phyloP scores from a whole-genome alignment of 2,329 filamentous ascomycete species.

The Clarireedia monteithiana region DNA sequence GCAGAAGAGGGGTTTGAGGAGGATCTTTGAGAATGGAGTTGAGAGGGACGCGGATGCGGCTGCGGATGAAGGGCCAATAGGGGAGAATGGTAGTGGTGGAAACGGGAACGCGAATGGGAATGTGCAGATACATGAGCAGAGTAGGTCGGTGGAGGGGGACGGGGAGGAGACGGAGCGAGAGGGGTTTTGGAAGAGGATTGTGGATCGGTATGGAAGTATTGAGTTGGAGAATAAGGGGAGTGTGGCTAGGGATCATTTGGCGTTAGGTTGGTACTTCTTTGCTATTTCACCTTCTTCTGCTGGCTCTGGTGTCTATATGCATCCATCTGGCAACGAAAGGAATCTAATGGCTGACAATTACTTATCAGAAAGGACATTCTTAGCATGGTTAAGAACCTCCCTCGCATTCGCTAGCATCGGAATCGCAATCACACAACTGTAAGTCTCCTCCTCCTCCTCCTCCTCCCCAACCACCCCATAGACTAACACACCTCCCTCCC shows the following conservation, averaged over 20 bases:
- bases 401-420: conserved; percentile 76
- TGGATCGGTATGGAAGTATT: conserved; percentile 42
- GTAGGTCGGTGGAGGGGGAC: neutral
- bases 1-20: neutral
- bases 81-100: too few relatives aligned
- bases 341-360: neutral
- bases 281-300: conserved; percentile 3
- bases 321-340: neutral
- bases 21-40: conserved; percentile 21
- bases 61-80: too few relatives aligned
- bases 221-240: conserved; percentile 83
- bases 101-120: too few relatives aligned
- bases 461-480: neutral
- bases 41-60: neutral
- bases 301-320: neutral
- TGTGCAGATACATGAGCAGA: neutral
- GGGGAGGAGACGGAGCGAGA: conserved; percentile 11
- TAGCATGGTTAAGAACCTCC: conserved; percentile 78
- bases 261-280: conserved; percentile 50
- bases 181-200: conserved; percentile 35
- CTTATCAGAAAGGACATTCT: conserved; percentile 65
- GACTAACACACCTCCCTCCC: neutral
- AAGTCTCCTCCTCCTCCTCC: neutral
- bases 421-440: conserved; percentile 72
- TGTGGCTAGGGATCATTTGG: conserved; percentile 74